Conservation (phyloP, 164 flowering plant genomes). For the Piper betle region DNA sequence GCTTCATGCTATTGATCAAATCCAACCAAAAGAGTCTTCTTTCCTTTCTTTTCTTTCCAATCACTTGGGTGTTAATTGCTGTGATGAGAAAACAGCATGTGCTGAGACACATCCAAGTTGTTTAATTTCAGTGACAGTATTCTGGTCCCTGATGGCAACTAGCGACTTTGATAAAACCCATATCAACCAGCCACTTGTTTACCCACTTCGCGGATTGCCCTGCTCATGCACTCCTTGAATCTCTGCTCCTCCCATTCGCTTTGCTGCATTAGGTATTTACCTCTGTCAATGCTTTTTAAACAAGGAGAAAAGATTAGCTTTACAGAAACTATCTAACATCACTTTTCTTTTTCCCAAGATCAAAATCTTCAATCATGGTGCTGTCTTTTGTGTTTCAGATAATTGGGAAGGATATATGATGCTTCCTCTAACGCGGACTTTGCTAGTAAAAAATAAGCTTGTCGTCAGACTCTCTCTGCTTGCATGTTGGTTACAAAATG, state of each 20-base stretch:
- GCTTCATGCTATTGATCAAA: too few relatives aligned
- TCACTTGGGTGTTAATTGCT: too few relatives aligned
- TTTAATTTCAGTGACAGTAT: slow-evolving; percentile 4
- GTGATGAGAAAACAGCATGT: slow-evolving; percentile 7
- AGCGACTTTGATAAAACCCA: background rate
- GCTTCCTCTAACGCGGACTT: background rate
- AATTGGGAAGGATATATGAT: background rate
- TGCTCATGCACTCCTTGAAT: slow-evolving; percentile 17
- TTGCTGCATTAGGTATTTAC: slow-evolving; percentile 4
- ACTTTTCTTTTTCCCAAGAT: background rate
- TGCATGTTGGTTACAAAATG: background rate
- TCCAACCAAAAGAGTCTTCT: too few relatives aligned
- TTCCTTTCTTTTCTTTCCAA: too few relatives aligned
- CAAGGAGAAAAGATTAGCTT: background rate
- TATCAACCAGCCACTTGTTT: background rate
- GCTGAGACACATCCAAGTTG: slow-evolving; percentile 6
- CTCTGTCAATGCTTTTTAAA: background rate
- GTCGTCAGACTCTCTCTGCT: background rate
- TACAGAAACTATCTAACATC: background rate
- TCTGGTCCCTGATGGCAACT: background rate
- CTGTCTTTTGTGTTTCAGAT: too few relatives aligned
- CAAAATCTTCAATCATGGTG: too few relatives aligned
- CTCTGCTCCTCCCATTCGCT: slow-evolving; percentile 15
- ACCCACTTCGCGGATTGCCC: slow-evolving; percentile 6
- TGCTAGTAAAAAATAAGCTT: background rate